These are phyloP conservation scores for Chalaropsis thielavioides DNA, from an alignment of 2,329 filamentous ascomycete species.

Conservation along the genomic window DNA sequence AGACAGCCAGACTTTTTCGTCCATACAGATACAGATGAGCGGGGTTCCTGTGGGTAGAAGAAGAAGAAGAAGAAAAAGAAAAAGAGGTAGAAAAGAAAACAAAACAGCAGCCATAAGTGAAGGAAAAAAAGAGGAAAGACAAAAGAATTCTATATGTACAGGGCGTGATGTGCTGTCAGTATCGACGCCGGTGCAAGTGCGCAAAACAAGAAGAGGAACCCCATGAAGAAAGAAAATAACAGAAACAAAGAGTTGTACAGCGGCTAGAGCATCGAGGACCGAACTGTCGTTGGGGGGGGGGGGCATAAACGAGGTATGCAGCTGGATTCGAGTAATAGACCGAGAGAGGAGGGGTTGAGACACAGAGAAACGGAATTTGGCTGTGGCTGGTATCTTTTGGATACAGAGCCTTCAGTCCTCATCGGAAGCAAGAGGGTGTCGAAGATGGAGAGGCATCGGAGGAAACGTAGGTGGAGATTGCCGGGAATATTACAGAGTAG, in stretches of 20 bases:
- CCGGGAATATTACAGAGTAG: not conserved
- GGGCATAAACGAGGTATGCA: not conserved
- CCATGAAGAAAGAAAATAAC: not conserved
- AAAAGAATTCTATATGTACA: conserved; percentile 16
- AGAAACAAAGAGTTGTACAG: conserved; percentile 13
- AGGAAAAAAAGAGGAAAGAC: conserved; percentile 11
- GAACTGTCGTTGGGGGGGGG: conserved; percentile 1
- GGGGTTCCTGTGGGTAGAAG: not conserved
- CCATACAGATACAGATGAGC: conserved; percentile 15
- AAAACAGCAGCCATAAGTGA: conserved; percentile 8
- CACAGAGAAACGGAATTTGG: not conserved
- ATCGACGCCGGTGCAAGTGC: not conserved
- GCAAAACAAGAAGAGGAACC: not conserved
- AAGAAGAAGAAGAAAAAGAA: not conserved
- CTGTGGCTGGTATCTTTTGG: not conserved
- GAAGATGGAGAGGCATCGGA: not conserved
- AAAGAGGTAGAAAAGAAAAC: conserved; percentile 3
- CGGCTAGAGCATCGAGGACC: not conserved
- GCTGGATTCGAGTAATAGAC: not conserved
- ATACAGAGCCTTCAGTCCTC: not conserved
- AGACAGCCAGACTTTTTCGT: conserved; percentile 5
- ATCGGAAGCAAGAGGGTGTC: not conserved
- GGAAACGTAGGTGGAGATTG: not conserved
- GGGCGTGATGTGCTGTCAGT: conserved; percentile 5
- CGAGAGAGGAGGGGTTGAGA: not conserved